These are phyloP conservation scores for Heterobasidion irregulare DNA, from an alignment of 1,284 basidiomycete genomes.

Conservation along the genomic window DNA sequence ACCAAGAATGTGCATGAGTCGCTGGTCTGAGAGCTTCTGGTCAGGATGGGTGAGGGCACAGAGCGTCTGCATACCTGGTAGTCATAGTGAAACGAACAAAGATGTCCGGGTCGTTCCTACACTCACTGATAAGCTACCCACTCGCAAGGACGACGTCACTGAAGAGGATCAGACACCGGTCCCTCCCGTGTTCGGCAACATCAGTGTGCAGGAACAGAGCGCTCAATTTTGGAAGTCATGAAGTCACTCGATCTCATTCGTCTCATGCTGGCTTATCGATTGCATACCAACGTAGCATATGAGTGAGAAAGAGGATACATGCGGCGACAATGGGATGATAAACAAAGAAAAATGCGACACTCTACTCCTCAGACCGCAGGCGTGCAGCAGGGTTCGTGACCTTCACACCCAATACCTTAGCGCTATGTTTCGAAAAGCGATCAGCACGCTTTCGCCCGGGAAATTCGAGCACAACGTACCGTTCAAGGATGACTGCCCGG, in stretches of 20 bases:
- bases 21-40: constrained; percentile 37
- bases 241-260: background rate
- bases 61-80: background rate
- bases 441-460: background rate
- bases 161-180: background rate
- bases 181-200: background rate
- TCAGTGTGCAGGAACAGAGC: background rate
- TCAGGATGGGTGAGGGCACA: constrained; percentile 6
- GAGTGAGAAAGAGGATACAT: background rate
- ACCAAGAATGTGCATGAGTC: constrained; percentile 91
- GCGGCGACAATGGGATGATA: background rate
- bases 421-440: constrained; percentile 38
- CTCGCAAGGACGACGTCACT: background rate
- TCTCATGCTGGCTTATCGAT: background rate
- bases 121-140: too few species aligned
- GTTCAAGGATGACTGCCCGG: constrained; percentile 87
- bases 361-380: constrained; percentile 94
- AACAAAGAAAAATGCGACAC: constrained; percentile 6
- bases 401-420: constrained; percentile 85
- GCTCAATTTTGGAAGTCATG: background rate
- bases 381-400: constrained; percentile 94
- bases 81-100: background rate
- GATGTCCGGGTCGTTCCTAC: background rate
- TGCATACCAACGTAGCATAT: background rate
- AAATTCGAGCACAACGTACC: constrained; percentile 37